phyloP scores from a whole-genome alignment of 1,284 basidiomycete genomes.

The Rhodofomes roseus region DNA sequence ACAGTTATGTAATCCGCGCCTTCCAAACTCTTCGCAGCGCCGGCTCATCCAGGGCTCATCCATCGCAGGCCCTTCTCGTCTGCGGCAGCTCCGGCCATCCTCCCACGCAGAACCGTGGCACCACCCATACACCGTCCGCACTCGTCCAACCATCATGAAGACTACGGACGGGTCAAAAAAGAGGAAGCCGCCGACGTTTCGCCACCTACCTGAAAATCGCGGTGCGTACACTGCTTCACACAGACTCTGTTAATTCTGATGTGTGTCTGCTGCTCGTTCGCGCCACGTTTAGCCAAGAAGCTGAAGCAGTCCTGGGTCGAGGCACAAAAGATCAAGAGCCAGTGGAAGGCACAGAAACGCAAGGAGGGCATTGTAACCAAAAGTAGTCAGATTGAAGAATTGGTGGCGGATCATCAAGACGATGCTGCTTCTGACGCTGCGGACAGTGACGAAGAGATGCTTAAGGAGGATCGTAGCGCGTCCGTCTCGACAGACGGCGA shows the following conservation, averaged over 20 bases:
- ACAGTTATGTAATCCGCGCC: conserved; percentile 10
- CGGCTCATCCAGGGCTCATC: conserved; percentile 1
- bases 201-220: conserved; percentile 57
- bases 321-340: conserved; percentile 67
- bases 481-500: conserved; percentile 4
- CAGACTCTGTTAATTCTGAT: background rate
- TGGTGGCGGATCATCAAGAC: conserved; percentile 7
- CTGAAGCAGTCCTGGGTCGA: conserved; percentile 74
- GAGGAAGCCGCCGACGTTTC: conserved; percentile 66
- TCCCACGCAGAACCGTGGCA: background rate
- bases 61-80: conserved; percentile 2
- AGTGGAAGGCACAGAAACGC: conserved; percentile 75
- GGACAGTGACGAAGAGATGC: conserved; percentile 2
- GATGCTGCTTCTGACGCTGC: conserved; percentile 8
- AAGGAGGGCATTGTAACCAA: conserved; percentile 43
- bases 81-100: background rate
- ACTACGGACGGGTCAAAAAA: conserved; percentile 34
- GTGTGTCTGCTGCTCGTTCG: conserved; percentile 4
- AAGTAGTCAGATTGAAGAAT: conserved; percentile 14
- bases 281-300: conserved; percentile 50
- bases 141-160: conserved; percentile 7
- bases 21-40: background rate
- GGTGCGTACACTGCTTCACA: conserved; percentile 38
- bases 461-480: conserved; percentile 4
- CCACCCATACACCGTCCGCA: background rate